Evolutionary conservation across 371 early-diverging fungal genomes (phyloP).

Genomic region (Globomyces sp.): DNA sequence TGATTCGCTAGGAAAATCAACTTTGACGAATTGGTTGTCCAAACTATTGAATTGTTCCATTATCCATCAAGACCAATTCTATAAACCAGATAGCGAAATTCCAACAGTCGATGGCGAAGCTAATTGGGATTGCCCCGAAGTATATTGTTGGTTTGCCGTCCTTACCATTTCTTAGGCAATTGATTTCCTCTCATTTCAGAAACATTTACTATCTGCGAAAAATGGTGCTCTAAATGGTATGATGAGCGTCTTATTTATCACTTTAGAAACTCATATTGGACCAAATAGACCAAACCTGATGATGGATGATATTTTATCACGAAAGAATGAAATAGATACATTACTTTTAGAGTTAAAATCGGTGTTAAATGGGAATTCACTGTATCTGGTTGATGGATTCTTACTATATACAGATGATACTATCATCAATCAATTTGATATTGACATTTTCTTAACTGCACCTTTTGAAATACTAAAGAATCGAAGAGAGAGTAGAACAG

Average conservation of each 20-base stretch:
- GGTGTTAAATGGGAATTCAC: conserved; percentile 23
- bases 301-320: neutral
- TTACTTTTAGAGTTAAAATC: neutral
- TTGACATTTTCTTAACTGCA: conserved; percentile 63
- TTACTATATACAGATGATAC: conserved; percentile 55
- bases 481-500: conserved; percentile 65
- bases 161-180: neutral
- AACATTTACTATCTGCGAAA: conserved; percentile 27
- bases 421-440: conserved; percentile 51
- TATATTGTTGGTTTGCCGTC: conserved; percentile 59
- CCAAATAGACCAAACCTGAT: conserved; percentile 14
- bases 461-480: conserved; percentile 59
- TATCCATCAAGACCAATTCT: conserved; percentile 84
- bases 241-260: neutral
- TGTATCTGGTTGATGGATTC: conserved; percentile 82
- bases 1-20: conserved; percentile 26
- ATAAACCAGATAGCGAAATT: conserved; percentile 62
- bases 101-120: conserved; percentile 63
- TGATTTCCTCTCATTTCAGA: conserved; percentile 46
- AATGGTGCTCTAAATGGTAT: neutral
- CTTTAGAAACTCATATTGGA: neutral
- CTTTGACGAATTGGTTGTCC: conserved; percentile 40
- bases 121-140: conserved; percentile 87
- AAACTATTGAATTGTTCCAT: conserved; percentile 58
- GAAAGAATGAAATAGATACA: neutral